These are phyloP conservation scores for Takashimella koratensis DNA, from an alignment of 1,284 basidiomycete genomes.

Conservation along the genomic window DNA sequence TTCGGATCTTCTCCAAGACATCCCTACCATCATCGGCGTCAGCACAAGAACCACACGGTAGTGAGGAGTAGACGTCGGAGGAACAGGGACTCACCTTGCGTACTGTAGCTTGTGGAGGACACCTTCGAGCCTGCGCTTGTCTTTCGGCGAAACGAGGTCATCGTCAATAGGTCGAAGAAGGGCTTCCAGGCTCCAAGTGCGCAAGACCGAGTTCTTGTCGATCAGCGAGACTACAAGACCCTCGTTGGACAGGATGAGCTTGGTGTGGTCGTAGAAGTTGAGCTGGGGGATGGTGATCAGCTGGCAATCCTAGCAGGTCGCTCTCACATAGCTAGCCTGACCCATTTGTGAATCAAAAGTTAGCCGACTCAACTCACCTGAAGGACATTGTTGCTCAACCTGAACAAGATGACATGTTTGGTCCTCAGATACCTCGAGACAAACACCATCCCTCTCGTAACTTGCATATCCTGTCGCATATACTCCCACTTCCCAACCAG, in stretches of 20 bases:
- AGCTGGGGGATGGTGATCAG: slow-evolving; percentile 54
- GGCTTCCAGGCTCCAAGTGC: slow-evolving; percentile 68
- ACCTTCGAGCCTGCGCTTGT: slow-evolving; percentile 33
- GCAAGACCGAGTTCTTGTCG: slow-evolving; percentile 77
- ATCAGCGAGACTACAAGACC: slow-evolving; percentile 81
- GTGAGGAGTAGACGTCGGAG: neutral
- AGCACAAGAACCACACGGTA: too few relatives aligned
- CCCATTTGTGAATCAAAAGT: too few relatives aligned
- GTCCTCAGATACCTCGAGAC: slow-evolving; percentile 93
- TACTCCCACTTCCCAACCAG: slow-evolving; percentile 74
- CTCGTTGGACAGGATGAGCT: slow-evolving; percentile 78
- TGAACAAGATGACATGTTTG: slow-evolving; percentile 96
- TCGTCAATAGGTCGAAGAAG: slow-evolving; percentile 55
- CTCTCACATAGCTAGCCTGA: too few relatives aligned
- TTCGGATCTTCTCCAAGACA: slow-evolving; percentile 30
- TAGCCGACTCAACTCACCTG: slow-evolving; percentile 76
- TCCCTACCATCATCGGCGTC: slow-evolving; percentile 20
- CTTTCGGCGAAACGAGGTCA: slow-evolving; percentile 22
- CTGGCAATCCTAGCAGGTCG: too few relatives aligned
- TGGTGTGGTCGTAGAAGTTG: slow-evolving; percentile 98
- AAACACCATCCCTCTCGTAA: slow-evolving; percentile 82
- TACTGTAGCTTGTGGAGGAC: slow-evolving; percentile 43
- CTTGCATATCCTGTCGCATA: slow-evolving; percentile 65
- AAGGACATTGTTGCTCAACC: slow-evolving; percentile 85
- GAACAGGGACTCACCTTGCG: slow-evolving; percentile 31